phyloP scores from a whole-genome alignment of 805 yeast species.

The Ogataea corticis region DNA sequence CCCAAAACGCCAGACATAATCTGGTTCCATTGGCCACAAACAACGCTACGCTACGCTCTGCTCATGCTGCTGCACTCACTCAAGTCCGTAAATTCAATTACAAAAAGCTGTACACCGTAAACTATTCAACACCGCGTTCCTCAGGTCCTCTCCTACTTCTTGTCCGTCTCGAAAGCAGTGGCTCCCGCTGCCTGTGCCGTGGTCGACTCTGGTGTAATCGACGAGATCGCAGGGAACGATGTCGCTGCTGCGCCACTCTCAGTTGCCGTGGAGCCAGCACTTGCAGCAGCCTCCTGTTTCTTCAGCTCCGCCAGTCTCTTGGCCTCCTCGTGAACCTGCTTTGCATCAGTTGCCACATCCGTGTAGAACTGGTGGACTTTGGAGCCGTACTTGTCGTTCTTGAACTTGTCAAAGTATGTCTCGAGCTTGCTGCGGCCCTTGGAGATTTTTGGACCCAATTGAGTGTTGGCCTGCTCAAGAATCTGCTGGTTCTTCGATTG shows the following conservation, averaged over 20 bases:
- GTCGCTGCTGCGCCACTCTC: slow-evolving; percentile 9
- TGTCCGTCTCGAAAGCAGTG: slow-evolving; percentile 26
- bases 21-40: no score
- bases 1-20: no score
- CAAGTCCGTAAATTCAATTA: not conserved
- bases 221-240: slow-evolving; percentile 15
- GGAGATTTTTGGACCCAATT: slow-evolving; percentile 41
- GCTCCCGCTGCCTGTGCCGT: slow-evolving; percentile 21
- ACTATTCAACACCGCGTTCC: not conserved
- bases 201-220: slow-evolving; percentile 16
- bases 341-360: slow-evolving; percentile 53
- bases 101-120: not conserved
- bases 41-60: no score
- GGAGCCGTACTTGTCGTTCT: slow-evolving; percentile 51
- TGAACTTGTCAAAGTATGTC: slow-evolving; percentile 48
- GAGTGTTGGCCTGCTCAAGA: slow-evolving; percentile 38
- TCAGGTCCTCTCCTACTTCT: slow-evolving; percentile 10
- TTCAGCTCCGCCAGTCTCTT: slow-evolving; percentile 65
- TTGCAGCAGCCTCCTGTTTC: slow-evolving; percentile 25
- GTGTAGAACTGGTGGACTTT: slow-evolving; percentile 63
- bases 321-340: slow-evolving; percentile 74
- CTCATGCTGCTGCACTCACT: no score
- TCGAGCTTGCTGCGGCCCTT: slow-evolving; percentile 39
- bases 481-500: slow-evolving; percentile 48
- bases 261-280: not conserved